Percentiles rank a stretch among this genome's conserved stretches.
Evolutionary conservation across 2,329 filamentous ascomycete species (phyloP).

Genomic region (Aureobasidium sp.): DNA sequence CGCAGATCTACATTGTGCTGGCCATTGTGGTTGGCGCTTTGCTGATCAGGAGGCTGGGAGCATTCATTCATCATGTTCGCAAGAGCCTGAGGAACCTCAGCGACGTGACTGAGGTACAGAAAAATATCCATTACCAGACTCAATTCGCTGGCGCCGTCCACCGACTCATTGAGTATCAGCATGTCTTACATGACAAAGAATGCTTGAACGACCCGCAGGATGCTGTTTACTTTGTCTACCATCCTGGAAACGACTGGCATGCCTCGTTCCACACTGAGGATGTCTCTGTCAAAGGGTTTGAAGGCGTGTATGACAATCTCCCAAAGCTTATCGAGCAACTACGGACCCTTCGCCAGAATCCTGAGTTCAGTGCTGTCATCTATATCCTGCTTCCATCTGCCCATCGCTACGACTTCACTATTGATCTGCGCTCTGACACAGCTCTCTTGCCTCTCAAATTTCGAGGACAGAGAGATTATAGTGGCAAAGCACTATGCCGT

Average conservation of each 20-base stretch:
- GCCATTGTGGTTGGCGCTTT: slow-evolving; percentile 2
- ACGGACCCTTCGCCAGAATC: neutral
- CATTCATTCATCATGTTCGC: slow-evolving; percentile 4
- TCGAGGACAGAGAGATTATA: neutral
- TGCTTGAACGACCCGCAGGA: neutral
- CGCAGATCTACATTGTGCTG: slow-evolving; percentile 4
- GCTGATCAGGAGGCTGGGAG: slow-evolving; percentile 7
- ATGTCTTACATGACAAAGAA: slow-evolving; percentile 2
- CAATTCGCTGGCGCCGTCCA: slow-evolving; percentile 1
- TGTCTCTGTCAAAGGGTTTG: neutral
- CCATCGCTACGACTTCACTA: neutral
- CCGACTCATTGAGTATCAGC: neutral
- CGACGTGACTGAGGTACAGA: neutral
- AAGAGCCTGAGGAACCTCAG: slow-evolving; percentile 2
- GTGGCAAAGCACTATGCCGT: neutral
- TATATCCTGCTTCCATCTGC: neutral
- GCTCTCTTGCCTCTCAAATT: slow-evolving; percentile 1
- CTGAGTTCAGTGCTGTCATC: neutral
- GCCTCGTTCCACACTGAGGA: neutral
- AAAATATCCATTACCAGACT: slow-evolving; percentile 8
- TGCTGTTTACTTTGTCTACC: slow-evolving; percentile 9
- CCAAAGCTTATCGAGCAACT: neutral
- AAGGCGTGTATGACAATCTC: neutral
- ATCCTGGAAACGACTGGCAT: slow-evolving; percentile 10
- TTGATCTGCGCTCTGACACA: neutral